Evolutionary conservation across 2,329 filamentous ascomycete genomes (phyloP), one percentile per base, ranked within the genome.

Genomic region (Colletotrichum horii): DNA sequence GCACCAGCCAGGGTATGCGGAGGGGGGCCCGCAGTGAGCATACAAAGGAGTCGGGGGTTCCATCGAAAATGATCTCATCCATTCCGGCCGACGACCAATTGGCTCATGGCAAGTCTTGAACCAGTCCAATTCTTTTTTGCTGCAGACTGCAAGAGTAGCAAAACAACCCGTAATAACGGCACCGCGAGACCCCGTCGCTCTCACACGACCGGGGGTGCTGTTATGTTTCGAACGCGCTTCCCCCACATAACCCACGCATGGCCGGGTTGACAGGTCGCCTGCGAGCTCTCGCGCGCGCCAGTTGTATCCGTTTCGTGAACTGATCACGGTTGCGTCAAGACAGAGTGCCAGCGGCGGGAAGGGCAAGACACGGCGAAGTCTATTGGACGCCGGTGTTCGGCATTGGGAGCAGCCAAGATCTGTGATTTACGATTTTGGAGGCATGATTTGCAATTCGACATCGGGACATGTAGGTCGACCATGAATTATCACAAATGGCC

Each of bases 11-110:
- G 64, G 16, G 70, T 52, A n/a, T 60, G 48, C 67, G 48, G 43
- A 56, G 19, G 22, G 61, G 52, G 28, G 67, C 32, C 65, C 34
- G 64, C 52, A 36, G n/a, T 22, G 16, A 36, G 61, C 26, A 56
- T 14, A 56, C 38, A 56, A 67, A 67, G 65, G 65, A 36, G 38
- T 32, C 30, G 28, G 28, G 56, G 55, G 55, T 58, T 67, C 73
- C 73, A 65, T 76, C 72, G n/a, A 61, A 58, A 75, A 74, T 74
- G 74, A 76, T 61, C 74, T 76, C 74, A 74, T 69, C 26, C 58
- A 67, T 30, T 38, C n/a, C 36, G 22, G 22, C 14, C 55, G 22
- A 24, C 64, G 65, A 19, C 58, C 65, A 69, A 75, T 75, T 52
- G 62, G 62, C 43, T 30, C 16, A 24, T 48, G 28, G 36, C n/a